These are phyloP conservation scores for Penicillium rolfsii DNA, from an alignment of 2,329 filamentous ascomycete genomes.

Conservation along the genomic window DNA sequence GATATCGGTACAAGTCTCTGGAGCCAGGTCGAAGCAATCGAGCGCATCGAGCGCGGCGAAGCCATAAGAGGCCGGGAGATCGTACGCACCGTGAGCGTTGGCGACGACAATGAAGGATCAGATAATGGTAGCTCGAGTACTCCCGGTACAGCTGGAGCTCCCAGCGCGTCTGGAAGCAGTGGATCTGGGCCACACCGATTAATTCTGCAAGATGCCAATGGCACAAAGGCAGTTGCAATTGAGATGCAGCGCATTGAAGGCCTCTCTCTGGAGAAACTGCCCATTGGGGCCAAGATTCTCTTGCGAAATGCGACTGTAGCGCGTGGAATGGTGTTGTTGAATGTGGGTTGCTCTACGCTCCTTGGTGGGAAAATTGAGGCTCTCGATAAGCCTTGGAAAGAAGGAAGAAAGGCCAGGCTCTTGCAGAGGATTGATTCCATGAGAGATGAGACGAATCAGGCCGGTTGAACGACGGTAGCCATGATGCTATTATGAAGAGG, in stretches of 20 bases:
- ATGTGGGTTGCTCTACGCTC: conserved; percentile 67
- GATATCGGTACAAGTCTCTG: conserved; percentile 79
- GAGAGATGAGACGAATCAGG: conserved; percentile 12
- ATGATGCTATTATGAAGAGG: neutral
- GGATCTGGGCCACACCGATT: conserved; percentile 71
- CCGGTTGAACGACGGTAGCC: neutral
- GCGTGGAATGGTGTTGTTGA: conserved; percentile 77
- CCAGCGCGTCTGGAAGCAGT: conserved; percentile 21
- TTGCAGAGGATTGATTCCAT: conserved; percentile 59
- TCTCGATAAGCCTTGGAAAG: conserved; percentile 77
- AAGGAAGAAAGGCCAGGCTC: conserved; percentile 70
- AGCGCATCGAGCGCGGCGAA: conserved; percentile 55
- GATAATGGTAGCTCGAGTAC: conserved; percentile 24
- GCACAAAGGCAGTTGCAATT: conserved; percentile 69
- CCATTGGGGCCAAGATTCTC: conserved; percentile 81
- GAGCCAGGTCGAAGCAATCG: conserved; percentile 79
- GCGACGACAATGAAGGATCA: conserved; percentile 49
- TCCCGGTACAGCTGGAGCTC: conserved; percentile 15
- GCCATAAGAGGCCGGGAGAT: conserved; percentile 73
- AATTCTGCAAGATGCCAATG: conserved; percentile 77
- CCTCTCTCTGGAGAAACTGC: conserved; percentile 61
- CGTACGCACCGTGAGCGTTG: conserved; percentile 68
- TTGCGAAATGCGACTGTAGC: conserved; percentile 68
- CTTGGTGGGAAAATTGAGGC: conserved; percentile 86
- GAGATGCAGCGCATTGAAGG: conserved; percentile 70